Evolutionary conservation across 1,284 basidiomycete genomes (phyloP), one percentile per base, ranked within the genome.

Genomic region (Vanrija sp.): DNA sequence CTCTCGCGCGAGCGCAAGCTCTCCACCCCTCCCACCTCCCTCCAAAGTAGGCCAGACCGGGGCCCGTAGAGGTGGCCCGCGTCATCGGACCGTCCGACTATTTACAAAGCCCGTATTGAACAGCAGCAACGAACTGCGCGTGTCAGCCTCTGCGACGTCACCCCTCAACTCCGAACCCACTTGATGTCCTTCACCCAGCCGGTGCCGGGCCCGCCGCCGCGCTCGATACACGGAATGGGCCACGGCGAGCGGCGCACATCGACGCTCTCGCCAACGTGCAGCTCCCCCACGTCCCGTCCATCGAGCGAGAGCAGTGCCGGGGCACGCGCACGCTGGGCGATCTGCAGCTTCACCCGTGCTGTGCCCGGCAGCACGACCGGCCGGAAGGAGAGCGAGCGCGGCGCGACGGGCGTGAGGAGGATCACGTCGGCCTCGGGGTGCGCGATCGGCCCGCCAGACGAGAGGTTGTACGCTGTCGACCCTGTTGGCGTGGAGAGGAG

Each of bases 161-260:
- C 21, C 21, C 21, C 21, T 23, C 21, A 23, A 16, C 21, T 5
- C 12, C 43, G 6, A 1, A 67, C 73, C 58, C 62, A 76, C 73
- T 97, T 97, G 76, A 97, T 96, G 73, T 97, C 94, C 61, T 89
- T 81, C 23, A 97, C 91, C 94, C 94, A 98, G 65, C 92, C 90
- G 66, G 92, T 89, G 66, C 91, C 89, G 66, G 52, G 46, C 66
- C 88, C 89, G 7, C 89, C 88, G 1, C 88, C 85, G 25, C 89
- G 81, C 66, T 90, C 91, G 68, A 94, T 88, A 73, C 92, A 97
- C 0, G 93, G 94, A 23, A 97, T 91, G 6, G 93, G 92, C 69
- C 84, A 91, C 23, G 85, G 85, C 0, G 91, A 94, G 53, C 87
- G 87, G 46, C 86, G 83, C 8, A 98, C 87, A 15, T 85, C 84